phyloP scores from a whole-genome alignment of 2,329 filamentous ascomycete species.

The Orbilia brochopaga region DNA sequence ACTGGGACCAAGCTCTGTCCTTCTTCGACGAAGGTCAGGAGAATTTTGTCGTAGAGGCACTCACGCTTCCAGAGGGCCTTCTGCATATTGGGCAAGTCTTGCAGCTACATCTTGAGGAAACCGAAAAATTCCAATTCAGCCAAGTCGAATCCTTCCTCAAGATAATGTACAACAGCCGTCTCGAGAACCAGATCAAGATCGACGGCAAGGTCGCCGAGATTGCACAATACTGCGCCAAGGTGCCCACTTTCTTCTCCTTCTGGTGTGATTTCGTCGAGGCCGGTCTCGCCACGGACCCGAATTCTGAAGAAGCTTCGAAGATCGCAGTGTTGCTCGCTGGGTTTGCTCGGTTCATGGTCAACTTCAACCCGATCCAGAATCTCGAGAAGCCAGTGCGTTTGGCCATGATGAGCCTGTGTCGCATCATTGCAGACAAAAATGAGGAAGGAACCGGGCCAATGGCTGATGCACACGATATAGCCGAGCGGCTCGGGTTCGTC shows the following conservation, averaged over 20 bases:
- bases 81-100: conserved; percentile 10
- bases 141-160: conserved; percentile 6
- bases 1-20: conserved; percentile 24
- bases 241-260: conserved; percentile 6
- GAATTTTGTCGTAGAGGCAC: conserved; percentile 20
- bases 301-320: background rate
- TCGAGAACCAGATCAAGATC: conserved; percentile 7
- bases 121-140: background rate
- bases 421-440: conserved; percentile 7
- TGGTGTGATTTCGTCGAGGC: conserved; percentile 9
- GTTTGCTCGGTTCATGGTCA: conserved; percentile 15
- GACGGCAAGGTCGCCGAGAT: conserved; percentile 12
- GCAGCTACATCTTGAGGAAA: conserved; percentile 5
- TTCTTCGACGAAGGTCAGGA: conserved; percentile 15
- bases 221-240: conserved; percentile 12
- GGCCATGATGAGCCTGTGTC: conserved; percentile 8
- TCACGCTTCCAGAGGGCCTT: conserved; percentile 11
- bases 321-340: conserved; percentile 1
- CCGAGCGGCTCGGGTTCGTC: conserved; percentile 15
- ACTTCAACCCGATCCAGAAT: conserved; percentile 23
- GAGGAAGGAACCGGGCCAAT: conserved; percentile 9
- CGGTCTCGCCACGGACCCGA: background rate
- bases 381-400: conserved; percentile 5
- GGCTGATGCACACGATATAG: conserved; percentile 19
- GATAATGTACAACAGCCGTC: conserved; percentile 6